These are phyloP conservation scores for Symbiotaphrina buchneri DNA, from an alignment of 495 filamentous ascomycete species.

Conservation along the genomic window DNA sequence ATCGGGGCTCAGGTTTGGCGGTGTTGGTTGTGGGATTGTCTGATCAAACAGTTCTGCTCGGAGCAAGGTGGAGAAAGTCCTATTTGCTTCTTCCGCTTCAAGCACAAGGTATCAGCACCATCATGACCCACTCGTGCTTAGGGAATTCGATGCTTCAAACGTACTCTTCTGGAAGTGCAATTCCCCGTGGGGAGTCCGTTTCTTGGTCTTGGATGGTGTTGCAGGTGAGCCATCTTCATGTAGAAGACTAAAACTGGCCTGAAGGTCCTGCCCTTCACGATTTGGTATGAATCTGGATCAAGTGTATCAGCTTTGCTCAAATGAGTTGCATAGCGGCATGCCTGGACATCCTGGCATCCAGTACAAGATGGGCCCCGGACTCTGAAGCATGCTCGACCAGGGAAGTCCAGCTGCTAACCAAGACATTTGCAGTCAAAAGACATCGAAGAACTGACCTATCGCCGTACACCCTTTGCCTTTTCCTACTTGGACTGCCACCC, in stretches of 20 bases:
- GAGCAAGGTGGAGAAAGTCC: constrained; percentile 72
- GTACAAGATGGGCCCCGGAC: no score
- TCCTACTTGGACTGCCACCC: constrained; percentile 58
- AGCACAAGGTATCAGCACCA: constrained; percentile 18
- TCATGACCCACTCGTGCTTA: no score
- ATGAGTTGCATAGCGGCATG: neutral
- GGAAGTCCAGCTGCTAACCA: neutral
- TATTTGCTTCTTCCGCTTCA: constrained; percentile 80
- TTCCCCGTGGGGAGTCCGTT: constrained; percentile 71
- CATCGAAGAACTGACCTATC: constrained; percentile 36
- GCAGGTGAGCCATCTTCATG: constrained; percentile 83
- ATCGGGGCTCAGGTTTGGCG: constrained; percentile 41
- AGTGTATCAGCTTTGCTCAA: constrained; percentile 8
- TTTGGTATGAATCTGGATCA: constrained; percentile 78
- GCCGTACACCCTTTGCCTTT: constrained; percentile 68
- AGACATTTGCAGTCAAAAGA: neutral
- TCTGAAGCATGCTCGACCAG: no score
- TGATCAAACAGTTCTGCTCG: constrained; percentile 79
- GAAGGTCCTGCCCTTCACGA: constrained; percentile 76
- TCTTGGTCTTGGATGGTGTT: constrained; percentile 65
- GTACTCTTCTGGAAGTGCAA: constrained; percentile 84
- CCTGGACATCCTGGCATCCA: neutral
- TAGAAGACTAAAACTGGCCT: constrained; percentile 73
- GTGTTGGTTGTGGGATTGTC: constrained; percentile 62
- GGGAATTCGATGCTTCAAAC: constrained; percentile 12